Evolutionary conservation across 1,284 basidiomycete species (phyloP), one percentile per base, ranked within the genome.

Genomic region (Ganoderma lucidum): DNA sequence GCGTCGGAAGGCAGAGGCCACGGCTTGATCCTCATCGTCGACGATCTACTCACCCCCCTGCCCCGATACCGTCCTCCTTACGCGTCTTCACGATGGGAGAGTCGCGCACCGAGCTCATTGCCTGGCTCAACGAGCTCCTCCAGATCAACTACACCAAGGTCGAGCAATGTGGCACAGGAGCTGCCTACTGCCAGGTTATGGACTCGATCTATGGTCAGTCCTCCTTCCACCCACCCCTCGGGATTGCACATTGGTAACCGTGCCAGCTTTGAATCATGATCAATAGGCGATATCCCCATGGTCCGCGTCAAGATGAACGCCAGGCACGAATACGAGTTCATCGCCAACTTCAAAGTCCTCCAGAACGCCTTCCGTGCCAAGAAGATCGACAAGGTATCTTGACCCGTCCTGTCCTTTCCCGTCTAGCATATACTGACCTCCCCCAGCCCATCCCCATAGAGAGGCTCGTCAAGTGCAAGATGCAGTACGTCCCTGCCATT

Each of bases 381-480:
- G 82, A 93, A 95, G 80, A 93, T 99, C 73, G 96, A 98, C 81
- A 99, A 97, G 91, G 96, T 92, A 73, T 72, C 89, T 82, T 37
- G 44, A 44, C 39, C 59, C 8, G 17, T 55, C 19, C 23, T 63
- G 17, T 55, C 19, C 23, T 63, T 64, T 6, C 71, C 44, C 62
- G 53, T 59, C 65, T n/a, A 64, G 62, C 59, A 60, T n/a, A 42
- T 55, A 3, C 67, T 66, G 53, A 73, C 60, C 30, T 28, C 37
- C 41, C 61, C 30, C 70, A 97, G 95, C 97, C 97, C 17, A 97
- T 99, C 78, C 94, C 90, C 1, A 93, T 99, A 37, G 97, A 98
- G 74, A 92, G 87, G 76, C 89, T 99, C 65, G 90, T 96, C 61
- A 97, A 97, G 83, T 99, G 97, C 87, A 99, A 99, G 86, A 99